A percentile compares a stretch with the other conserved stretches of the same genome.
phyloP scores from a whole-genome alignment of 1,284 basidiomycete species.

The Ceratobasidium sp. region DNA sequence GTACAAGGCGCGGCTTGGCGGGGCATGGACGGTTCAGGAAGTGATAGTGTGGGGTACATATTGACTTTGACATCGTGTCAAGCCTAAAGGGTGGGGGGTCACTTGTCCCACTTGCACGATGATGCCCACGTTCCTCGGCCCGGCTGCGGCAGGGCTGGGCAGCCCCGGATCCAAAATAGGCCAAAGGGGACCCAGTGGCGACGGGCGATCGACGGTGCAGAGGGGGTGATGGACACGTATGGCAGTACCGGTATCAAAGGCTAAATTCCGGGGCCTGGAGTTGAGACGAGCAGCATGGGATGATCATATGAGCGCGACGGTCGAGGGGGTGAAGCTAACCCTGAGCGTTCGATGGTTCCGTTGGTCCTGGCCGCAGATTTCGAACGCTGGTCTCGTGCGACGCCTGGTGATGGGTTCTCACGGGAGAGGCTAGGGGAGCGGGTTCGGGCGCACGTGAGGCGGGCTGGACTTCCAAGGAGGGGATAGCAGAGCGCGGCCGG shows the following conservation, averaged over 20 bases:
- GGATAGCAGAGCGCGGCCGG: constrained; percentile 15
- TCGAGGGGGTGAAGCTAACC: constrained; percentile 40
- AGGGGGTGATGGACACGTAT: constrained; percentile 17
- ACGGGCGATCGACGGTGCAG: not conserved
- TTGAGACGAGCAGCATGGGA: constrained; percentile 22
- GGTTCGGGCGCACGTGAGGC: constrained; percentile 18
- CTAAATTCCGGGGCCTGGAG: constrained; percentile 39
- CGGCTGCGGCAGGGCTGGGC: not conserved
- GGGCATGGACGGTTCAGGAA: constrained; percentile 1
- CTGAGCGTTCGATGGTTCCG: constrained; percentile 26
- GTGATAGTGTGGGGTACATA: not conserved
- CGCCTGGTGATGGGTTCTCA: constrained; percentile 19
- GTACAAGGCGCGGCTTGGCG: not conserved
- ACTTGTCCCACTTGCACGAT: not conserved
- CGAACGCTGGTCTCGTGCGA: constrained; percentile 23
- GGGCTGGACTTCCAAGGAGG: constrained; percentile 22
- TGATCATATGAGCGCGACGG: constrained; percentile 43
- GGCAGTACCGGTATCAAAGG: constrained; percentile 43
- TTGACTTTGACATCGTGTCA: not conserved
- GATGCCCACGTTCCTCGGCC: not conserved
- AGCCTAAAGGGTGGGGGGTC: constrained; percentile 3
- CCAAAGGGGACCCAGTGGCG: not conserved
- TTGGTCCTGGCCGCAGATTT: not conserved
- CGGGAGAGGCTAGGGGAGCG: not conserved
- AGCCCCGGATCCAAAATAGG: not conserved